Evolutionary conservation across 495 filamentous ascomycete genomes (phyloP), one percentile per base, ranked within the genome.

Genomic region (Rostrohypoxylon terebratum): DNA sequence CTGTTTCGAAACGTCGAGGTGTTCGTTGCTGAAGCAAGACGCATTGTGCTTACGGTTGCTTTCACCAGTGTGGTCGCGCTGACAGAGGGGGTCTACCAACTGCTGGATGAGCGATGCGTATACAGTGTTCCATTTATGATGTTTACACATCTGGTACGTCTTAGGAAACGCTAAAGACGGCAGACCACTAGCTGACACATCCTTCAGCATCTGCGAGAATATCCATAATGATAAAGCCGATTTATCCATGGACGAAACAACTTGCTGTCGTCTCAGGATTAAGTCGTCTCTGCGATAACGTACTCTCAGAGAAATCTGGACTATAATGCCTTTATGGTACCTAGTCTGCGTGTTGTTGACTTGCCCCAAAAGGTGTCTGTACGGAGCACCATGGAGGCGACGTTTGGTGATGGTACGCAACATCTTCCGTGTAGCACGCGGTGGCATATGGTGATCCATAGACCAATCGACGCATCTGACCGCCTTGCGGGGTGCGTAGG

Each of bases 381-480:
- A 74, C 25, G 71, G 63, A 4, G 28, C 67, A 21, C 67, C 72
- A 9, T 74, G 72, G n/a, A 63, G 63, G 11, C 72, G 67, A 11
- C 59, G 63, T 33, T 74, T 74, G 5, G 67, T 74, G n/a, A 74
- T 68, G 44, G 25, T 59, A 25, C 72, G 66, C 14, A 74, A 47
- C 50, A 74, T 23, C 63, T 74, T 74, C 25, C 72, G 59, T 23
- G 72, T 74, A 13, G 67, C 63, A 11, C 72, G 72, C 20, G 72
- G 50, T 33, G 72, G 72, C 68, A 74, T 74, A 28, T 74, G 72
- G 44, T 74, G 67, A 4, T 74, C 72, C 51, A 66, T 58, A 23
- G 72, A 31, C 72, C 67, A 71, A 64, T 74, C 68, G 1, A 13
- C 55, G 59, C 72, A 74, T 20, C 44, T 57, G 18, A 28, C 31